A percentile compares a stretch with the other conserved stretches of the same genome.
phyloP scores from a whole-genome alignment of 23 red algal species.

The Gracilaria gracilis region DNA sequence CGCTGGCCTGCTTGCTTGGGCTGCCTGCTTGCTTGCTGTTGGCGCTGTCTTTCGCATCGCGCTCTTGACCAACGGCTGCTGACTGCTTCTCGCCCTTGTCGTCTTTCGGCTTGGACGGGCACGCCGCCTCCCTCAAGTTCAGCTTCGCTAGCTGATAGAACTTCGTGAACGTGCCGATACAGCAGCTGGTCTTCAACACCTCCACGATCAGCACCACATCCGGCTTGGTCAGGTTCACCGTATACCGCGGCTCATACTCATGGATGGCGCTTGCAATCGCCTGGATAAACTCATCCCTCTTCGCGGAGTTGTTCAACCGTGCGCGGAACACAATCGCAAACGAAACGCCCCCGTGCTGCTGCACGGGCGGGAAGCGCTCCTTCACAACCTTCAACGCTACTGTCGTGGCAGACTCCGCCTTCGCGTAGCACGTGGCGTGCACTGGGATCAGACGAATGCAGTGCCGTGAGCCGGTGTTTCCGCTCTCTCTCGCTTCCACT shows the following conservation, averaged over 20 bases:
- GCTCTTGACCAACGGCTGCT: not conserved
- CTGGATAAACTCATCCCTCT: constrained; percentile 53
- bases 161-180: constrained; percentile 52
- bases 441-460: constrained; percentile 62
- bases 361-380: constrained; percentile 44
- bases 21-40: not conserved
- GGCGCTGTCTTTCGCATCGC: not conserved
- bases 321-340: constrained; percentile 65
- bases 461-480: constrained; percentile 33
- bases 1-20: no score
- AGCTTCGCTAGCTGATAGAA: constrained; percentile 67
- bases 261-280: constrained; percentile 49
- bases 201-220: constrained; percentile 67
- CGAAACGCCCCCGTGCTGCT: not conserved
- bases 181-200: constrained; percentile 63
- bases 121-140: constrained; percentile 67
- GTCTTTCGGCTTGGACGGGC: constrained; percentile 29
- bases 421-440: constrained; percentile 65
- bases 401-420: constrained; percentile 9
- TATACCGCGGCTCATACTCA: constrained; percentile 55
- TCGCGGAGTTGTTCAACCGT: constrained; percentile 43
- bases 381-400: constrained; percentile 42
- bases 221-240: constrained; percentile 55
- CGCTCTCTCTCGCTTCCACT: constrained; percentile 35
- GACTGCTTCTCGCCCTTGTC: not conserved